Base-by-base conservation (phyloP, 1,284 basidiomycete species). In the Sanghuangporus sanghuang region DNA sequence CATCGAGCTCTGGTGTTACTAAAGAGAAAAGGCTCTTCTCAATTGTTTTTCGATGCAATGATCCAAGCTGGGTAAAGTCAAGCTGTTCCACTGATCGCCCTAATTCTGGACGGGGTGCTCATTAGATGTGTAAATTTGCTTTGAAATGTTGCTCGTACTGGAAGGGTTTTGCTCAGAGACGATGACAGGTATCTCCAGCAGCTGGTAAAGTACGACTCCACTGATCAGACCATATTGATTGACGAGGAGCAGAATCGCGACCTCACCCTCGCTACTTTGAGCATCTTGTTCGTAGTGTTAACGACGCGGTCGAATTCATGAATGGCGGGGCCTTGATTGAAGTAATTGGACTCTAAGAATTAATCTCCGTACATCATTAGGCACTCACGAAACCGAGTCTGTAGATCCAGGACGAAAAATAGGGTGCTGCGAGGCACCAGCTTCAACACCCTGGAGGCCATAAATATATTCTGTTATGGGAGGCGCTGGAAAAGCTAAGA, bases 11-110 rank as follows among this genome's bases (percentile, higher is more conserved):
- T 1, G 87, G 83, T 0, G 86, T 87, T 61, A 87, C 71, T 93
- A 96, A 95, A 5, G 90, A 92, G 78, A 97, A 96, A 61, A 85
- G 77, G 0, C 85, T 85, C 74, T 95, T 95, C 69, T 87, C 81
- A 69, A 84, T 78, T 12, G 83, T 81, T 21, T 82, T 86, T 8
- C 87, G 75, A 58, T 84, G 79, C 27, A 91, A 78, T 6, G 81
- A 68, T 0, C 81, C 84, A 0, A 94, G 79, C 23, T 81, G 77
- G 1, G 75, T 70, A 32, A 92, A 70, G 53, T 87, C 81, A 55
- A 95, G 79, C 39, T 85, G 86, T 1, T 85, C 79, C 53, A 87
- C 85, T 2, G 87, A 92, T 11, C 78, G 75, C 0, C 93, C 93
- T 39, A 96, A 82, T 0, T 84, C 93, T 92, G 54, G 64, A 53